Evolutionary conservation across 768 basidiomycete species (phyloP), one percentile per base, ranked within the genome.

Genomic region (Auricularia heimuer): DNA sequence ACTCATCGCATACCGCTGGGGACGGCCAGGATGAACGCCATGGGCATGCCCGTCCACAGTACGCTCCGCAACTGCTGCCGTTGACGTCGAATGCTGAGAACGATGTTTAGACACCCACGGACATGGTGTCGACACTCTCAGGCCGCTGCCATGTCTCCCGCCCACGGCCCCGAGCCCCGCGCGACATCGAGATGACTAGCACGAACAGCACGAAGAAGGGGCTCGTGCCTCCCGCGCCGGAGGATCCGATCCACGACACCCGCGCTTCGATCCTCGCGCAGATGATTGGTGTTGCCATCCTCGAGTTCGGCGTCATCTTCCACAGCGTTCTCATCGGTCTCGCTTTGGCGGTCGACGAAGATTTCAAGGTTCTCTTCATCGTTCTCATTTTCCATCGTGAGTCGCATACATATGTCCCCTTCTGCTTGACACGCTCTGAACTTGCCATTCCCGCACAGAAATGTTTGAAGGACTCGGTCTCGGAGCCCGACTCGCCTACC

Each of bases 381-480:
- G 96, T 98, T 62, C 74, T 97, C 33, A 77, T 94, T 70, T 94
- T 95, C 77, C 96, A 98, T 71, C 95, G 93, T 94, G 73, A 72
- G 90, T 83, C 16, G 4, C 16, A n/a, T 11, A 11, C 63, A 34
- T 39, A 24, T 24, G 24, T 24, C 61, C 33, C 21, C 35, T 11
- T 34, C 62, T 16, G 21, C 29, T n/a, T 62, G 16, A 51, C 34
- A 11, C n/a, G 8, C 14, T 68, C 45, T 29, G 29, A 29, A 63
- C 51, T 16, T 33, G 56, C 39, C 35, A 42, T 42, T 8, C 21
- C 8, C 6, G 54, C 62, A 6, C 71, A 94, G 91, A 96, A 82
- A 89, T 84, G 54, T 98, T 98, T 71, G 96, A 98, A 74, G 96
- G 94, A 24, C 82, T 98, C 56, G 96, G 94, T 73, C 79, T 98